Conservation (phyloP, 352 stramenopile species). For the Globisporangium irregulare region DNA sequence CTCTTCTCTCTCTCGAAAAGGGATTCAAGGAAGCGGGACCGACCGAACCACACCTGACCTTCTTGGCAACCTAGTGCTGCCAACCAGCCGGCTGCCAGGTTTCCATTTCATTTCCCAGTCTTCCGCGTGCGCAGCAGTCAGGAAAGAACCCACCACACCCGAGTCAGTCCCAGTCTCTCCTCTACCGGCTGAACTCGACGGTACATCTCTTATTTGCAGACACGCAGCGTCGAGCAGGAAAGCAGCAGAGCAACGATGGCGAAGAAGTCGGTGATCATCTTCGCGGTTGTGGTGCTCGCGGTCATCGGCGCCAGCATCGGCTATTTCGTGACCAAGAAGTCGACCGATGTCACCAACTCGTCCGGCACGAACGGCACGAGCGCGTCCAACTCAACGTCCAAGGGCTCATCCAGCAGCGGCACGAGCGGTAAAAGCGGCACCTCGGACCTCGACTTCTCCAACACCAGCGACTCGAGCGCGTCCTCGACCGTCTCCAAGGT, state of each 20-base stretch:
- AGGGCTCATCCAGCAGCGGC: neutral
- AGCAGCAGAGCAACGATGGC: constrained; percentile 7
- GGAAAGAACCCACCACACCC: neutral
- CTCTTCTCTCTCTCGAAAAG: neutral
- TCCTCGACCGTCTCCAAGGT: constrained; percentile 14
- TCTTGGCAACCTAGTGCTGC: neutral
- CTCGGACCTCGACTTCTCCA: constrained; percentile 11
- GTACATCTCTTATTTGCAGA: neutral
- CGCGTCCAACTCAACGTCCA: constrained; percentile 14
- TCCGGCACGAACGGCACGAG: constrained; percentile 12
- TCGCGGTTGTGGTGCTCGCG: constrained; percentile 21
- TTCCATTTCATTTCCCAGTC: constrained; percentile 5
- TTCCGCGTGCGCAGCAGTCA: neutral
- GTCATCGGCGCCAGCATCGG: constrained; percentile 24
- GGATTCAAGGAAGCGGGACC: neutral
- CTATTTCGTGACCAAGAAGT: constrained; percentile 20
- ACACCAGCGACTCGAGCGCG: constrained; percentile 3
- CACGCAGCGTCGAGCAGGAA: neutral
- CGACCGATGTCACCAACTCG: constrained; percentile 15
- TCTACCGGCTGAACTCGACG: neutral
- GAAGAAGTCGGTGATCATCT: constrained; percentile 23
- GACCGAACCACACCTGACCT: neutral
- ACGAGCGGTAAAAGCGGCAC: constrained; percentile 10
- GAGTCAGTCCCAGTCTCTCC: neutral
- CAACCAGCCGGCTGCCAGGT: neutral